Evolutionary conservation across 768 basidiomycete species (phyloP), one percentile per base, ranked within the genome.

Genomic region (Arthromyces matolae): DNA sequence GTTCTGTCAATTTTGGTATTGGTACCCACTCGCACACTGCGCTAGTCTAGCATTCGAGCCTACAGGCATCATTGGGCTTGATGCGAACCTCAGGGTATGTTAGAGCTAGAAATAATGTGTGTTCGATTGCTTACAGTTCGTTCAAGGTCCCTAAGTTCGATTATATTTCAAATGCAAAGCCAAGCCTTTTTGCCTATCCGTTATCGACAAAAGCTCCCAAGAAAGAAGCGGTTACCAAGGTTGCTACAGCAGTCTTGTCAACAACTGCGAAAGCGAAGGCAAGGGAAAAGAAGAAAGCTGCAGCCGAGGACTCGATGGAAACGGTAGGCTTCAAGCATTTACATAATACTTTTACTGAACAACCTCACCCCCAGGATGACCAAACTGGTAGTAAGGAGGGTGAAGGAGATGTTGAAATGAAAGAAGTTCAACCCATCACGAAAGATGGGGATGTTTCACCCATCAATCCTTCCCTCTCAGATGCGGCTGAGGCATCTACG

Each of bases 1-100:
- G 63, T 99, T 99, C 73, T 90, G 89, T 60, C 96, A 99, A 66
- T 98, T 99, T 71, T 99, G 96, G 96, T 98, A 98, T 65, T 99
- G 96, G 96, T 99, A 94, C 69, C 96, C 96, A 27, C 73, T 98
- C 22, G 93, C 93, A 12, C 94, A 97, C 60, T 93, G 89, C 53
- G 87, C 89, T 13, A 89, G 86, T 58, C 71, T 99, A 54, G 86
- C 94, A 2, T 97, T 99, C 67, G 87, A 91, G 47, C 94, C 96
- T 3, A 99, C 96, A 12, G 93, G 87, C 8, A 86, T 99, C 47
- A 93, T 99, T 58, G 95, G 92, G 24, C 67, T 98, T 49, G 87
- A 92, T 58, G 84, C 79, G 51, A 81, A 93, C 52, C 71, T 98
- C 42, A 87, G 89, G 77, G 89, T 93, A 53, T 34, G 29, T 35